Evolutionary conservation across 2,329 filamentous ascomycete genomes (phyloP).

Genomic region (Trichoderma aggressivum): DNA sequence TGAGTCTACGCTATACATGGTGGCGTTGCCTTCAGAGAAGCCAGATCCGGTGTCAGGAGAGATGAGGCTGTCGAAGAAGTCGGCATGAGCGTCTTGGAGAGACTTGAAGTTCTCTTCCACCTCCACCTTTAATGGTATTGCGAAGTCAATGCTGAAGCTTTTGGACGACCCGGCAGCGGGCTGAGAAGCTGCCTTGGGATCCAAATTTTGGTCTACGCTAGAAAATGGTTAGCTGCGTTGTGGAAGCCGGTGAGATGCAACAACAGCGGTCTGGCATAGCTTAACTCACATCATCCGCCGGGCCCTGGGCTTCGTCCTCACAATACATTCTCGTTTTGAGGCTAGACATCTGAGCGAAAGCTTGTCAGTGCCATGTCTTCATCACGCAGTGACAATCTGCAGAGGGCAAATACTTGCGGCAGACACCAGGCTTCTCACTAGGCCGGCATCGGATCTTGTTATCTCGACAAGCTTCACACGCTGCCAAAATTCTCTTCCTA

Average conservation of each 20-base stretch:
- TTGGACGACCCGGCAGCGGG: slow-evolving; percentile 39
- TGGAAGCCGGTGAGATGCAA: not conserved
- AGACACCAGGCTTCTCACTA: slow-evolving; percentile 46
- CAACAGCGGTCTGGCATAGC: slow-evolving; percentile 36
- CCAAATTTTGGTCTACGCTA: not conserved
- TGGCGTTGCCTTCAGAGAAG: slow-evolving; percentile 8
- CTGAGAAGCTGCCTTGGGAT: slow-evolving; percentile 24
- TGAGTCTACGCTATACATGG: slow-evolving; percentile 24
- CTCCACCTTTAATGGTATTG: slow-evolving; percentile 39
- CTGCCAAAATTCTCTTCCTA: slow-evolving; percentile 35
- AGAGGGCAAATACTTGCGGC: slow-evolving; percentile 43
- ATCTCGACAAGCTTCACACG: slow-evolving; percentile 53
- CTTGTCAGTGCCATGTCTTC: not conserved
- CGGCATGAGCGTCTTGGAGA: slow-evolving; percentile 43
- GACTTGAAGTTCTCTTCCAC: slow-evolving; percentile 39
- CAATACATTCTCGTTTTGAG: slow-evolving; percentile 52
- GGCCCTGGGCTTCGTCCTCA: slow-evolving; percentile 48
- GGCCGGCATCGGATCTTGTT: slow-evolving; percentile 54
- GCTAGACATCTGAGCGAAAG: slow-evolving; percentile 43
- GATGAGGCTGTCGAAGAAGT: slow-evolving; percentile 41
- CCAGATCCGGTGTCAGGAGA: slow-evolving; percentile 28
- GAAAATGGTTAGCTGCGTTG: not conserved
- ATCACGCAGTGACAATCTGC: not conserved
- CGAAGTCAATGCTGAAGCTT: slow-evolving; percentile 53
- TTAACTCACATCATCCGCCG: slow-evolving; percentile 32